These are phyloP conservation scores for Hypoxylon sp. DNA, from an alignment of 2,329 filamentous ascomycete species.

Conservation along the genomic window DNA sequence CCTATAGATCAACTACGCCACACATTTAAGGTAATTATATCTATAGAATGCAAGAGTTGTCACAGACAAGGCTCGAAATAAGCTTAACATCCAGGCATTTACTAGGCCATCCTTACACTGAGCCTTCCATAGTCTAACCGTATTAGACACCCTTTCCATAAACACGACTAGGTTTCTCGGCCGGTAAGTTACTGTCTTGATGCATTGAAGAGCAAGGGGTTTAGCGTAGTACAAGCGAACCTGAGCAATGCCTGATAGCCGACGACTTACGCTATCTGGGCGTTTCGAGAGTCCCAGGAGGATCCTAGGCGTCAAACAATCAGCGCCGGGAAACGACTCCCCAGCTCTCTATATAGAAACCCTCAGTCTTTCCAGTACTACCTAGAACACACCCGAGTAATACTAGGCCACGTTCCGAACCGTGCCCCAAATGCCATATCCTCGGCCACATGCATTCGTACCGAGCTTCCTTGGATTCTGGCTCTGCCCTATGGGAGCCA, in stretches of 20 bases:
- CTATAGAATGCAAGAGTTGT: constrained; percentile 29
- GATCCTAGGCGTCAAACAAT: constrained; percentile 32
- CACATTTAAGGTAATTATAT: constrained; percentile 25
- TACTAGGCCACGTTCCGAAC: constrained; percentile 37
- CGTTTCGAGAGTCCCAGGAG: constrained; percentile 44
- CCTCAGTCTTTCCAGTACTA: constrained; percentile 32
- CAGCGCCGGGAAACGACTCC: constrained; percentile 23
- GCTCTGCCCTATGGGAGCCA: constrained; percentile 39
- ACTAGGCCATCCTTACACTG: constrained; percentile 7
- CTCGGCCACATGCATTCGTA: constrained; percentile 41
- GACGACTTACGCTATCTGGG: constrained; percentile 14
- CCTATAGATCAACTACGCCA: constrained; percentile 32
- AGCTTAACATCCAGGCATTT: constrained; percentile 9
- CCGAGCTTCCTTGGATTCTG: constrained; percentile 24
- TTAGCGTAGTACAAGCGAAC: constrained; percentile 29
- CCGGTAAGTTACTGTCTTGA: constrained; percentile 16
- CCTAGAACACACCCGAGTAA: constrained; percentile 18
- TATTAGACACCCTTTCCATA: constrained; percentile 22
- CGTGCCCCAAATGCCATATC: constrained; percentile 17
- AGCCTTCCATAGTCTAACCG: constrained; percentile 1
- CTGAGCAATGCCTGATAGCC: constrained; percentile 25
- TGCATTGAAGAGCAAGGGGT: constrained; percentile 39
- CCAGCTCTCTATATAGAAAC: constrained; percentile 40
- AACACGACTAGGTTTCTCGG: constrained; percentile 10
- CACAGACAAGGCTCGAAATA: constrained; percentile 18